These are phyloP conservation scores for Collybiopsis confluens DNA, from an alignment of 768 basidiomycete genomes.

Conservation along the genomic window DNA sequence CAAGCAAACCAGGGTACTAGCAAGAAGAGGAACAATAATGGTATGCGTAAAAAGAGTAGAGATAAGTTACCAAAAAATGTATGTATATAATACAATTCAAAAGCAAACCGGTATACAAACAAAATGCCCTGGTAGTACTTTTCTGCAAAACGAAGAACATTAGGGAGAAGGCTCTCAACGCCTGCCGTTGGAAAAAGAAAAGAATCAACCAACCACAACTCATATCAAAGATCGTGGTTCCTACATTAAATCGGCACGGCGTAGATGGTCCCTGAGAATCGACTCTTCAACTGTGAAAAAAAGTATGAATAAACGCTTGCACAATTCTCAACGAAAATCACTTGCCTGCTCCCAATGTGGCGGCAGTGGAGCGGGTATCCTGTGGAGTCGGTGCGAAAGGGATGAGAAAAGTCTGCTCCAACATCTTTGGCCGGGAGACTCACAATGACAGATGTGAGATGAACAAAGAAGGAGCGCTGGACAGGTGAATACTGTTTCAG, in stretches of 20 bases:
- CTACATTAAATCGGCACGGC: constrained; percentile 66
- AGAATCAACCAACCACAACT: background rate
- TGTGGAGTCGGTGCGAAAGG: constrained; percentile 27
- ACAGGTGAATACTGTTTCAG: constrained; percentile 57
- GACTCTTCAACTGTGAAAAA: constrained; percentile 57
- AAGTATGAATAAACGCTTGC: no score
- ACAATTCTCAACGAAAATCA: constrained; percentile 7
- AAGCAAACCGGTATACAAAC: background rate
- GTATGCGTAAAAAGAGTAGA: background rate
- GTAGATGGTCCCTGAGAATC: constrained; percentile 67
- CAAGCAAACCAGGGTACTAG: no score
- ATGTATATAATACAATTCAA: background rate
- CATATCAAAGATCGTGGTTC: no score
- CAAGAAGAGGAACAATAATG: background rate
- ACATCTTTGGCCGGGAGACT: constrained; percentile 23
- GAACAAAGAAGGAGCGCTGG: constrained; percentile 63
- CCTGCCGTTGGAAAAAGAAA: background rate
- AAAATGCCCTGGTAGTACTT: no score
- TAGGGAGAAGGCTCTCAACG: background rate
- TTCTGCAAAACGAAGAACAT: background rate
- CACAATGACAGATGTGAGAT: constrained; percentile 77
- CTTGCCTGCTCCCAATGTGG: constrained; percentile 65
- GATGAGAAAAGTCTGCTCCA: constrained; percentile 1
- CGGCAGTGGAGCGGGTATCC: constrained; percentile 74
- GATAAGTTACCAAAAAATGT: background rate